phyloP scores from a whole-genome alignment of 148 eudicot genomes.

The Nyssa sinensis region DNA sequence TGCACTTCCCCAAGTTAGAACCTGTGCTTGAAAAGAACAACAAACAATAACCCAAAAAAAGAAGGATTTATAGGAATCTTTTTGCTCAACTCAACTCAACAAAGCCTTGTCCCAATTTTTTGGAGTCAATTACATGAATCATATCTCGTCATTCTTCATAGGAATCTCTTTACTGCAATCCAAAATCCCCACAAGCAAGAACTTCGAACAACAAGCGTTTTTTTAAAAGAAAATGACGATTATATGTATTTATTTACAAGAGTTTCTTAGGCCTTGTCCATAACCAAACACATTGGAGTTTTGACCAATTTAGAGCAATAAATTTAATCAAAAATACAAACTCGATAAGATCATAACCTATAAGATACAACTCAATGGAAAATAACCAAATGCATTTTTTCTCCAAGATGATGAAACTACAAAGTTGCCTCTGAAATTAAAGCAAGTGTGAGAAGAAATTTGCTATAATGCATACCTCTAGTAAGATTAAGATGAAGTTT shows the following conservation, averaged over 20 bases:
- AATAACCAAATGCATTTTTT: not conserved
- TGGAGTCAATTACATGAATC: too few species aligned
- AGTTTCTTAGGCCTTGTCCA: not conserved
- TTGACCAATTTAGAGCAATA: not conserved
- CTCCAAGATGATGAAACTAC: not conserved
- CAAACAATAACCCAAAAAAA: not conserved
- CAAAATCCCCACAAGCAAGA: not conserved
- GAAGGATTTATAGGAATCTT: not conserved
- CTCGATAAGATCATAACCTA: not conserved
- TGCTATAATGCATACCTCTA: constrained; percentile 56
- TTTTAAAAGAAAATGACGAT: not conserved
- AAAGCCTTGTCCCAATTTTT: too few species aligned
- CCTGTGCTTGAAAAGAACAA: not conserved
- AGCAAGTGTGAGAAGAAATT: not conserved
- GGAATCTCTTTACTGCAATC: not conserved
- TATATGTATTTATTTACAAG: not conserved
- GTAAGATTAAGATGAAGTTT: constrained; percentile 83
- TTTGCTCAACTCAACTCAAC: too few species aligned
- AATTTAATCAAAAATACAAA: not conserved
- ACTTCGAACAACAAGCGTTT: too few species aligned
- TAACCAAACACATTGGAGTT: not conserved
- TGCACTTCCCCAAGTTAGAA: not conserved
- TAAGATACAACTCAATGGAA: not conserved
- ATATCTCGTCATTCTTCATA: too few species aligned
- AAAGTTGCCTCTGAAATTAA: not conserved